Evolutionary conservation across 2,329 filamentous ascomycete genomes (phyloP).

Genomic region (Diaporthe caulivora): DNA sequence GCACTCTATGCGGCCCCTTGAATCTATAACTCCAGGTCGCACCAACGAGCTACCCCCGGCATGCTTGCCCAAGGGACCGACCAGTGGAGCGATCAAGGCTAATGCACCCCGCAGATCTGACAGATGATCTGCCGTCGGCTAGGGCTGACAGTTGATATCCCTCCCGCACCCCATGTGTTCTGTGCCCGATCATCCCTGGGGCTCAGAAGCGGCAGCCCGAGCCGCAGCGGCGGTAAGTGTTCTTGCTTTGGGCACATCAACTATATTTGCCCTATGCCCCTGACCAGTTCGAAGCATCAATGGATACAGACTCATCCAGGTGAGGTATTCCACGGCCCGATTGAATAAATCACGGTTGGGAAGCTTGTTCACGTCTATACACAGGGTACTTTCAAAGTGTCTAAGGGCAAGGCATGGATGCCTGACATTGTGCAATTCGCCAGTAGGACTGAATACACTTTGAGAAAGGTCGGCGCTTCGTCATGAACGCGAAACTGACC

Average conservation of each 20-base stretch:
- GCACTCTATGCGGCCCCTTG: background rate
- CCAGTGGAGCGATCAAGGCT: conserved; percentile 16
- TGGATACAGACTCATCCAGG: no score
- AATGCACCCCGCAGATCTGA: conserved; percentile 38
- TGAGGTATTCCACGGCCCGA: no score
- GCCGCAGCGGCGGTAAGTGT: background rate
- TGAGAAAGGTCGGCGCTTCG: background rate
- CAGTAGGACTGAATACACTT: background rate
- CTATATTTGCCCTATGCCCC: background rate
- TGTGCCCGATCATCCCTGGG: background rate
- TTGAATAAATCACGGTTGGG: background rate
- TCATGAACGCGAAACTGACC: background rate
- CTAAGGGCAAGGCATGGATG: no score
- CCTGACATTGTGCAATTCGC: background rate
- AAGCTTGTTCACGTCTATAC: background rate
- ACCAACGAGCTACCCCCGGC: conserved; percentile 18
- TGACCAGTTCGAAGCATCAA: background rate
- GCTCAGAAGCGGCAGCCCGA: background rate
- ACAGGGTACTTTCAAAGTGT: background rate
- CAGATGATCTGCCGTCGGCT: conserved; percentile 33
- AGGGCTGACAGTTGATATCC: conserved; percentile 29
- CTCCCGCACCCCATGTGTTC: background rate
- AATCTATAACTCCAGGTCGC: background rate
- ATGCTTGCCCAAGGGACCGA: no score
- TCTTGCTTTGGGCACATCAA: no score